Conservation (phyloP, 2,329 filamentous ascomycete species). For the Aspergillus ibericus region DNA sequence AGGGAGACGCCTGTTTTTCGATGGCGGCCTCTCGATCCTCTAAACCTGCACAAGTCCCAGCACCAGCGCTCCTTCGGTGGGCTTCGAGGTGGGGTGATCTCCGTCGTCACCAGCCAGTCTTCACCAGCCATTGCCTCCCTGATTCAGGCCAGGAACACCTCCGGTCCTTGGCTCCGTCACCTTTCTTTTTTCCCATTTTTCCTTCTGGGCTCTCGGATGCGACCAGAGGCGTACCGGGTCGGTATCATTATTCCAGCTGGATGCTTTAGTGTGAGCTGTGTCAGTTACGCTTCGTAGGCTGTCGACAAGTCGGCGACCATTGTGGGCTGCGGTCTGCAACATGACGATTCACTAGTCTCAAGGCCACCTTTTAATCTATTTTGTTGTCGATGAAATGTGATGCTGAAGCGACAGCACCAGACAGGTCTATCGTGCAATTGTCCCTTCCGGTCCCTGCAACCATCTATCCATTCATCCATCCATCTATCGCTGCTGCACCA, state of each 20-base stretch:
- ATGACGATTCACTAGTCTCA: background rate
- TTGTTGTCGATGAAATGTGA: background rate
- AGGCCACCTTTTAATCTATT: background rate
- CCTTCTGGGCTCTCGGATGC: background rate
- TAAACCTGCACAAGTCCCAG: slow-evolving; percentile 18
- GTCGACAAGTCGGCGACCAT: slow-evolving; percentile 10
- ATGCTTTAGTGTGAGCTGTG: background rate
- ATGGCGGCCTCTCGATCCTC: slow-evolving; percentile 3
- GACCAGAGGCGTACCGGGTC: background rate
- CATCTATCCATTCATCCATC: background rate
- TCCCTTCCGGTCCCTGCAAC: background rate
- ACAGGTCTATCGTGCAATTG: background rate
- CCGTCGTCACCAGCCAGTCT: slow-evolving; percentile 23
- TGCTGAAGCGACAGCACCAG: background rate
- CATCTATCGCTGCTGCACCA: background rate
- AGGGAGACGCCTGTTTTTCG: slow-evolving; percentile 2
- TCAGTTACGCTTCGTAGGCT: background rate
- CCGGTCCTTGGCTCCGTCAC: slow-evolving; percentile 21
- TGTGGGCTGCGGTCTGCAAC: slow-evolving; percentile 8
- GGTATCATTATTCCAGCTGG: background rate
- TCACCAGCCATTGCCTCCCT: slow-evolving; percentile 24
- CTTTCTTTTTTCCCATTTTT: slow-evolving; percentile 10
- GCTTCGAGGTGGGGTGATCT: slow-evolving; percentile 26
- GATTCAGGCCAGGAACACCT: slow-evolving; percentile 27
- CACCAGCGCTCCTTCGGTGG: slow-evolving; percentile 22